A percentile compares a stretch with the other conserved stretches of the same genome.
phyloP scores from a whole-genome alignment of 2,329 filamentous ascomycete genomes.

The Atkinsonella hypoxylon region DNA sequence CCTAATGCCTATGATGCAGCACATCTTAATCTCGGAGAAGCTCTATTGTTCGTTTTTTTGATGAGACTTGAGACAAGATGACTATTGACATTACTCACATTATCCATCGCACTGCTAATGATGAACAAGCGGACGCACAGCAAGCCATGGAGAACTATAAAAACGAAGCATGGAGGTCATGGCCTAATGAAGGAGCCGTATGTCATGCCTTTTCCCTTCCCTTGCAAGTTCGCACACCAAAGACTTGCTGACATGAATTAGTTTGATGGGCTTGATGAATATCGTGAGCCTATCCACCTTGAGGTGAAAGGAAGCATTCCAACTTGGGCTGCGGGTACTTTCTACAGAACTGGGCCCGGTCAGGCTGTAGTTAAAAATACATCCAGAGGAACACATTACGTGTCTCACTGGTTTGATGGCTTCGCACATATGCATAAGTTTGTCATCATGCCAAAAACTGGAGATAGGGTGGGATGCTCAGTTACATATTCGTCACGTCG shows the following conservation, averaged over 20 bases:
- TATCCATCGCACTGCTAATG: constrained; percentile 15
- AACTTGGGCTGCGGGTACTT: constrained; percentile 53
- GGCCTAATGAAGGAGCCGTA: constrained; percentile 38
- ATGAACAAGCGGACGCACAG: constrained; percentile 16
- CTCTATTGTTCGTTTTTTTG: no score
- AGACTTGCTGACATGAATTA: constrained; percentile 19
- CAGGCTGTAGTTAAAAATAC: constrained; percentile 48
- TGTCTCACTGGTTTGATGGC: constrained; percentile 74
- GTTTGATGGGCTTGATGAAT: constrained; percentile 58
- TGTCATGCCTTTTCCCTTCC: constrained; percentile 5
- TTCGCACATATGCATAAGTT: constrained; percentile 62
- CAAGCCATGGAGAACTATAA: constrained; percentile 16
- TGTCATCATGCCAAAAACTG: constrained; percentile 40
- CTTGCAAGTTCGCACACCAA: neutral
- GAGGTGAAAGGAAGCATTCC: constrained; percentile 56
- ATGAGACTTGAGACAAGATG: neutral
- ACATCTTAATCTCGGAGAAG: no score
- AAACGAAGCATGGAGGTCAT: constrained; percentile 25
- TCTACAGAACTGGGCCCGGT: constrained; percentile 67
- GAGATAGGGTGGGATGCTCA: constrained; percentile 10
- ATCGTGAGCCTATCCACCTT: constrained; percentile 52
- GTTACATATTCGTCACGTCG: constrained; percentile 63
- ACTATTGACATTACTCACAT: constrained; percentile 15
- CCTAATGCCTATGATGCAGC: no score
- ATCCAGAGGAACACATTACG: constrained; percentile 43